phyloP scores from a whole-genome alignment of 31 red algal species.

The Endocladia muricata region DNA sequence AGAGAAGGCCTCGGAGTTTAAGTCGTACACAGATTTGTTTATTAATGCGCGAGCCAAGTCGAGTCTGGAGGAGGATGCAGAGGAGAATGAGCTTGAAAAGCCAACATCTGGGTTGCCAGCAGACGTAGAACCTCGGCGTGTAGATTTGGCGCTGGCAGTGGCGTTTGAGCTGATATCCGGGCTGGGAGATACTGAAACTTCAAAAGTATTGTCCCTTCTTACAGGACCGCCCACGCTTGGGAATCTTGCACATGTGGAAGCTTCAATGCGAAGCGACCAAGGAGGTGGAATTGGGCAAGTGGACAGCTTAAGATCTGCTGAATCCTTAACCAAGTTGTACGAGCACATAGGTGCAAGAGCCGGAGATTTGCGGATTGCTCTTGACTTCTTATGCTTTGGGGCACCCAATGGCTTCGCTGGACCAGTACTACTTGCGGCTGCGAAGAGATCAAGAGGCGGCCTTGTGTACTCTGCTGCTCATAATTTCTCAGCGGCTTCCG shows the following conservation, averaged over 20 bases:
- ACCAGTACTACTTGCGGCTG: constrained; percentile 38
- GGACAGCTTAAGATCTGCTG: no score
- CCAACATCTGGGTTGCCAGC: not conserved
- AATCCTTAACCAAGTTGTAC: constrained; percentile 23
- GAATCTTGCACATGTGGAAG: not conserved
- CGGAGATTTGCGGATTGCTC: constrained; percentile 53
- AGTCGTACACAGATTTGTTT: constrained; percentile 26
- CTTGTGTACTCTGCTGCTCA: constrained; percentile 51
- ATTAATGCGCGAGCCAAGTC: not conserved
- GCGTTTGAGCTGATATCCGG: constrained; percentile 51
- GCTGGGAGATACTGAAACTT: constrained; percentile 44
- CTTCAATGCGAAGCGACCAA: not conserved
- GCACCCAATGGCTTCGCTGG: constrained; percentile 43
- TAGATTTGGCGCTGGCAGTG: constrained; percentile 47
- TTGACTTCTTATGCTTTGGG: constrained; percentile 63
- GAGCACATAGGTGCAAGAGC: constrained; percentile 56
- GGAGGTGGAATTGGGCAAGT: not conserved
- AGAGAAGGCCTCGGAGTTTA: not conserved
- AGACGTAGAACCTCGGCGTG: constrained; percentile 29
- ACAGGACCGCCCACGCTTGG: constrained; percentile 51
- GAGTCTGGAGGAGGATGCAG: not conserved
- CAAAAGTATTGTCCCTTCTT: constrained; percentile 47
- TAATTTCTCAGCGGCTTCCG: constrained; percentile 39
- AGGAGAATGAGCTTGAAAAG: not conserved
- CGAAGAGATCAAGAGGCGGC: constrained; percentile 60